phyloP scores from a whole-genome alignment of 257 asterid species.

The Primulina tabacum region DNA sequence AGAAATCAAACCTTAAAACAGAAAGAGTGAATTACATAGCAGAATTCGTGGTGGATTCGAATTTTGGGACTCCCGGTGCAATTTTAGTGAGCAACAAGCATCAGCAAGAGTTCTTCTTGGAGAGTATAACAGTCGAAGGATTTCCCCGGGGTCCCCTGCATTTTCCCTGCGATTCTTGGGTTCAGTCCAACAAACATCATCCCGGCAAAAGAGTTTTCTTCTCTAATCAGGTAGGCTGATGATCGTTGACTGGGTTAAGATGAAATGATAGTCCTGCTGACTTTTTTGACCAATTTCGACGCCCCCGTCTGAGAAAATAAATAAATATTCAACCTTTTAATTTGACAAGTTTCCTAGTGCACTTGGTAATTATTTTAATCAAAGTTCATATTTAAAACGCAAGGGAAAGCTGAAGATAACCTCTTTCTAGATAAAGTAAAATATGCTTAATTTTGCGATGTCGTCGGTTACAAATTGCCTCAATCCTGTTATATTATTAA shows the following conservation, averaged over 20 bases:
- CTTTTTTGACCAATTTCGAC: background rate
- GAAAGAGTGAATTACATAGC: constrained; percentile 83
- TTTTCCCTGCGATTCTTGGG: constrained; percentile 92
- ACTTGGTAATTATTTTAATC: too few species aligned
- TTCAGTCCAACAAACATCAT: constrained; percentile 69
- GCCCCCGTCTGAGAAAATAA: too few species aligned
- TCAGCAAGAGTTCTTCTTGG: constrained; percentile 83
- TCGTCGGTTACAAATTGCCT: background rate
- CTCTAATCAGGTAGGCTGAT: constrained; percentile 64
- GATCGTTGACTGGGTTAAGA: background rate
- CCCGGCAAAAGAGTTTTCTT: constrained; percentile 78
- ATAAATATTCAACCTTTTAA: too few species aligned
- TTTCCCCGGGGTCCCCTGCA: constrained; percentile 84
- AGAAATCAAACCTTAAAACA: constrained; percentile 67
- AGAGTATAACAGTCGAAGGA: constrained; percentile 82
- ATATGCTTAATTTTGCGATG: background rate
- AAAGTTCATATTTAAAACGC: constrained; percentile 12
- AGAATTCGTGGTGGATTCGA: constrained; percentile 67
- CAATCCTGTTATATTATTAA: too few species aligned
- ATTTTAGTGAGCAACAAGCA: constrained; percentile 71
- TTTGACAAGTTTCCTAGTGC: too few species aligned
- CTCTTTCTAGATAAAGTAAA: background rate
- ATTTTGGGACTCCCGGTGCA: constrained; percentile 87
- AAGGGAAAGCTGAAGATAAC: constrained; percentile 7
- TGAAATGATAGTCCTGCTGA: background rate